Base-by-base conservation (phyloP, 257 asterid species). In the Petunia axillaris region DNA sequence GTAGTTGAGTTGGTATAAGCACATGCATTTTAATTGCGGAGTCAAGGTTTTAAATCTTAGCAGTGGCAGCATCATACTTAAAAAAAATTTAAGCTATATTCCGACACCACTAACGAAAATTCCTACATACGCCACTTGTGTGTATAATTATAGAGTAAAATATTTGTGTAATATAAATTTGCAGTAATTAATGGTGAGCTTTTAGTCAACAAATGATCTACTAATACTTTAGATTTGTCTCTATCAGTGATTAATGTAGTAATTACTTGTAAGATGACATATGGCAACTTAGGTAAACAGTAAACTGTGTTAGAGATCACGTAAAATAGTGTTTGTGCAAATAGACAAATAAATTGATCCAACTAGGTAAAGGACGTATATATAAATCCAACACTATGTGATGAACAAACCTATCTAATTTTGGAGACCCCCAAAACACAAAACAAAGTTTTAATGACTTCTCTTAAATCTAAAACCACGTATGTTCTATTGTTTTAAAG, bases 231-330 rank as follows among this genome's bases (percentile, higher is more conserved):
- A 25, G 1, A 46, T 46, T 71, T 71, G 35, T 71, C 60, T 48
- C 60, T 50, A 35, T 71, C 35, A 71, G 5, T 10, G 2, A 36
- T 71, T 71, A 48, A 48, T 64, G 39, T 64, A 64, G 25, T 25
- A 44, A 13, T 68, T 44, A 68, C 60, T 71, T 71, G 77, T 50
- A 9, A 73, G 38, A 50, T 73, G 78, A 73, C 62, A 35, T 2
- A 11, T 25, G 59, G 78, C 50, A 15, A 50, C 62, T 50, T 38
- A 71, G 77, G 60, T 71, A 60, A 71, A 60, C 60, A 60, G 60
- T 71, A 60, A 71, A 60, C 60, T 71, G 77, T 48, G 44, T 64
- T 4, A 37, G 46, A 37, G 76, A 46, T 25, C 25, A 25, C 35
- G 5, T 43, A 25, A 70, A 70, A 70, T 46, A 5, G 25, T 25